Evolutionary conservation across 345 rosid species (phyloP).

Genomic region (Pistacia integerrima): DNA sequence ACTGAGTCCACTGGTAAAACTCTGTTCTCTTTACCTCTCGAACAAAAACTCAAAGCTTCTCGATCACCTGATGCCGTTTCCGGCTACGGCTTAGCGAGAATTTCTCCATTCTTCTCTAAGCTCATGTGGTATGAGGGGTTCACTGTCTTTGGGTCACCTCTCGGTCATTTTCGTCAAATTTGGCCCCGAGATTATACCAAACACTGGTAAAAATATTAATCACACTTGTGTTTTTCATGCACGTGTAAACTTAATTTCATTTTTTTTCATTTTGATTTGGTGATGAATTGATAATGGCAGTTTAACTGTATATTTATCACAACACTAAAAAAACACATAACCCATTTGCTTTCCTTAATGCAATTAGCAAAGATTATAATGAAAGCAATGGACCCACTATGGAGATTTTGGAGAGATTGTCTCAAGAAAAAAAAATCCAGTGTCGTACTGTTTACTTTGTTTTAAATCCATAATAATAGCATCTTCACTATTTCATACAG

Average conservation of each 20-base stretch:
- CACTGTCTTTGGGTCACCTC: constrained; percentile 71
- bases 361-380: constrained; percentile 42
- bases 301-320: constrained; percentile 4
- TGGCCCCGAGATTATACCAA: constrained; percentile 66
- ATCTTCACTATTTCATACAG: constrained; percentile 23
- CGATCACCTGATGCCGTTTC: constrained; percentile 64
- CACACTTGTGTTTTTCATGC: constrained; percentile 23
- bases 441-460: constrained; percentile 26
- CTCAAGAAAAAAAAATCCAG: constrained; percentile 26
- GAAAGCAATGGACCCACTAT: constrained; percentile 52
- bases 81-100: constrained; percentile 77
- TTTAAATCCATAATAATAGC: constrained; percentile 26
- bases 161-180: constrained; percentile 65
- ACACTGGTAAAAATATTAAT: constrained; percentile 46
- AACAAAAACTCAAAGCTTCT: constrained; percentile 47
- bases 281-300: constrained; percentile 3
- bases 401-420: constrained; percentile 29
- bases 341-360: constrained; percentile 33
- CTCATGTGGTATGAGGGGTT: constrained; percentile 96
- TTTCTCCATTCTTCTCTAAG: constrained; percentile 73
- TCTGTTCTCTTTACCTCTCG: constrained; percentile 58
- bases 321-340: constrained; percentile 2
- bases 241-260: neutral
- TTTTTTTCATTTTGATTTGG: neutral
- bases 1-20: constrained; percentile 40